A percentile compares a stretch with the other conserved stretches of the same genome.
Conservation (phyloP, 2,329 filamentous ascomycete species). For the Aspergillus aculeatinus region DNA sequence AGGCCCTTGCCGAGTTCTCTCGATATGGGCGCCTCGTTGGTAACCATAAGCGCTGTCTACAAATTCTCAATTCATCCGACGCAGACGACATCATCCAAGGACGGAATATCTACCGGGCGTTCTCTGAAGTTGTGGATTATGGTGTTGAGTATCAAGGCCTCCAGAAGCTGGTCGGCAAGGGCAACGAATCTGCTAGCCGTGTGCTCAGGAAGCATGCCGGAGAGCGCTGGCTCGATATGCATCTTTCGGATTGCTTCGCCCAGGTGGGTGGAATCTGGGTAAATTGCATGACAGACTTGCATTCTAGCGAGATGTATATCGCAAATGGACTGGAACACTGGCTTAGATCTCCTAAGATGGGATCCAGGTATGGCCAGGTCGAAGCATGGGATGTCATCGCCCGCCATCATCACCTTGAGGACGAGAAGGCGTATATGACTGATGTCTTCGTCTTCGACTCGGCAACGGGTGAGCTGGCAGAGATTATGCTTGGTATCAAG, state of each 20-base stretch:
- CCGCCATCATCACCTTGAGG: constrained; percentile 14
- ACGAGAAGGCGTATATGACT: constrained; percentile 18
- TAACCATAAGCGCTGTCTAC: constrained; percentile 25
- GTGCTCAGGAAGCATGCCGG: constrained; percentile 15
- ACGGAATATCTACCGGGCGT: constrained; percentile 22
- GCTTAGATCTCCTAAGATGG: constrained; percentile 23
- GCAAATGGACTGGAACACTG: constrained; percentile 25
- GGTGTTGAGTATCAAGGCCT: constrained; percentile 15
- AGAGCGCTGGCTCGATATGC: constrained; percentile 26
- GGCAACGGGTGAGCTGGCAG: constrained; percentile 18
- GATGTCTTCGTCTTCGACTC: constrained; percentile 36
- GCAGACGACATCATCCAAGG: constrained; percentile 20
- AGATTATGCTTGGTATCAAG: constrained; percentile 31
- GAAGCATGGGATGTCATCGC: constrained; percentile 27
- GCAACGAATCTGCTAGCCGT: constrained; percentile 22
- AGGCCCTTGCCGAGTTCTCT: constrained; percentile 25
- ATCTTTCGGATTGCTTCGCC: constrained; percentile 8
- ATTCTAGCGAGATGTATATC: constrained; percentile 27
- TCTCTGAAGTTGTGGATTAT: constrained; percentile 22
- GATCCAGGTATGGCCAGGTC: neutral
- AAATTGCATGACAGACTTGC: constrained; percentile 33
- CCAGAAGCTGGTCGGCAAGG: constrained; percentile 20
- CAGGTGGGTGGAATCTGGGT: constrained; percentile 33
- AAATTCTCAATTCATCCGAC: constrained; percentile 11
- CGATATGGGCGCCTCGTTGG: constrained; percentile 36